Percentiles rank a stretch among this genome's conserved stretches.
These are phyloP conservation scores for Wallacemonas sp. DNA, from an alignment of 208 protist species.

Conservation along the genomic window DNA sequence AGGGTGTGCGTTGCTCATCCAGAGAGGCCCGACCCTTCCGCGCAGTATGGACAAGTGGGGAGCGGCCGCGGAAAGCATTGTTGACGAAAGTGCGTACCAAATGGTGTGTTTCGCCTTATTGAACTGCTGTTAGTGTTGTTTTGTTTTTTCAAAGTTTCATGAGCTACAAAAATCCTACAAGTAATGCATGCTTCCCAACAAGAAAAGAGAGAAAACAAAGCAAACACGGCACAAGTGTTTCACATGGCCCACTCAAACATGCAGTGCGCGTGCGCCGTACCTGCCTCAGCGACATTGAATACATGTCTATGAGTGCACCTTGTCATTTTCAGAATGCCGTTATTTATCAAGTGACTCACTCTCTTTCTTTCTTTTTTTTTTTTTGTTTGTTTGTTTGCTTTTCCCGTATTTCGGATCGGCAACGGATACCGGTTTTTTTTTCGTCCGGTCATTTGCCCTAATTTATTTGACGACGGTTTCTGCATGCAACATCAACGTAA, in stretches of 20 bases:
- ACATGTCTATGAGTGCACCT: too few species aligned
- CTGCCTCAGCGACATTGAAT: too few species aligned
- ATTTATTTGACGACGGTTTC: not conserved
- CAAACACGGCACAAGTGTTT: not conserved
- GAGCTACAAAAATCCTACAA: constrained; percentile 16
- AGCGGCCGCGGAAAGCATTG: too few species aligned
- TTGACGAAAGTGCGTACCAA: too few species aligned
- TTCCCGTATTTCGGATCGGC: not conserved
- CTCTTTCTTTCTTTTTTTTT: constrained; percentile 5
- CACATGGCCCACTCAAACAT: too few species aligned
- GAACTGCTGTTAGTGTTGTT: constrained; percentile 15
- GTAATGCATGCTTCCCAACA: constrained; percentile 17
- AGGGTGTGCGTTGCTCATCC: too few species aligned
- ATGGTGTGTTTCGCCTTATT: too few species aligned
- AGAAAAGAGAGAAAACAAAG: constrained; percentile 19
- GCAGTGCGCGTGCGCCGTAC: too few species aligned
- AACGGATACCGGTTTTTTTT: not conserved
- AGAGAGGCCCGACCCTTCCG: too few species aligned
- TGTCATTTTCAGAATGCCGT: too few species aligned
- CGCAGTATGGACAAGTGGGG: too few species aligned
- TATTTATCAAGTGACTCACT: too few species aligned
- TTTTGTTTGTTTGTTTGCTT: constrained; percentile 2
- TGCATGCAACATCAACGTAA: constrained; percentile 1
- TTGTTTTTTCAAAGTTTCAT: constrained; percentile 24
- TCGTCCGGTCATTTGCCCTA: constrained; percentile 15